A percentile compares a stretch with the other conserved stretches of the same genome.
phyloP scores from a whole-genome alignment of 2,329 filamentous ascomycete species.

The Sarocladium kiliense region DNA sequence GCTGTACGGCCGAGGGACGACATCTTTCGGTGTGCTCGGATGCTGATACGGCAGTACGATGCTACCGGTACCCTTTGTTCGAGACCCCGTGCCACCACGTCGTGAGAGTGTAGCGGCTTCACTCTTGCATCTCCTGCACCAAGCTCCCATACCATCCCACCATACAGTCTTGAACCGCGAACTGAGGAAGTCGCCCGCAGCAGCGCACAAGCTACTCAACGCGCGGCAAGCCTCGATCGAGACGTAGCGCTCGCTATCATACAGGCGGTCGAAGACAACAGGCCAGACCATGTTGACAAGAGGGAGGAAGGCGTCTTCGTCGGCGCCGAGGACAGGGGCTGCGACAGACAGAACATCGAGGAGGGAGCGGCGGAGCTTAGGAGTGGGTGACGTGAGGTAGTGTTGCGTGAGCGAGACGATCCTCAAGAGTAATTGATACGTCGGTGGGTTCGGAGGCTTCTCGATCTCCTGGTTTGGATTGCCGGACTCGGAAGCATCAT shows the following conservation, averaged over 20 bases:
- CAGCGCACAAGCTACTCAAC: constrained; percentile 61
- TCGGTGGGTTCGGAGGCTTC: constrained; percentile 65
- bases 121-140: constrained; percentile 32
- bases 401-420: constrained; percentile 83
- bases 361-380: constrained; percentile 71
- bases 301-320: constrained; percentile 82
- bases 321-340: constrained; percentile 62
- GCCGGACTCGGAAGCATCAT: constrained; percentile 25
- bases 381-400: constrained; percentile 81
- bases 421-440: constrained; percentile 73
- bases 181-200: constrained; percentile 76
- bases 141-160: constrained; percentile 47
- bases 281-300: constrained; percentile 91
- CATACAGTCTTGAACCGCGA: constrained; percentile 72
- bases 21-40: not conserved
- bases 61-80: constrained; percentile 16
- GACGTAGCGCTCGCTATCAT: constrained; percentile 64
- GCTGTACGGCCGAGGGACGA: not conserved
- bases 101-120: not conserved
- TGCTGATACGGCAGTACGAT: constrained; percentile 18
- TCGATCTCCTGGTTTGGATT: constrained; percentile 30
- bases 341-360: constrained; percentile 72
- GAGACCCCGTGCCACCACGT: constrained; percentile 11
- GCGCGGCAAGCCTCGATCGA: constrained; percentile 65
- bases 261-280: constrained; percentile 63